Evolutionary conservation across 2,329 filamentous ascomycete species (phyloP), one percentile per base, ranked within the genome.

Genomic region (Knoxdaviesia proteae): DNA sequence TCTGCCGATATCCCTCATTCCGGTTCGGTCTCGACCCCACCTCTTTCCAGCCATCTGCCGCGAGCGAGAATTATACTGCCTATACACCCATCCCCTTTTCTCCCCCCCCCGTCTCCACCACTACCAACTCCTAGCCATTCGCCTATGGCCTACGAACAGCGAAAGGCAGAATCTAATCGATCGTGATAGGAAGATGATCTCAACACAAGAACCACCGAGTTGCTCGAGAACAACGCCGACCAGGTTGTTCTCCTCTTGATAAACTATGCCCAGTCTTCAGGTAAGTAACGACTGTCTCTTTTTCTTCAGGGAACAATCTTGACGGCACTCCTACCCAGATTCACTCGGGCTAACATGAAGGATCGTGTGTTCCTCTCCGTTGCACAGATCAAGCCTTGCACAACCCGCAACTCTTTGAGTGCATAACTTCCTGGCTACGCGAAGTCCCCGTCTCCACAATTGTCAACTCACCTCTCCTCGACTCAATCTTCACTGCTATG

Each of bases 391-490:
- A 74, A 40, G 86, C 88, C 30, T 73, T 84, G 6, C 80, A 78
- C 48, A 94, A 94, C 54, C 87, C 88, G 3, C 81, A 87, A 53
- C 70, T 98, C 40, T 77, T 96, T 57, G 84, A 94, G 53, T 96
- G 90, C 57, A 86, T 96, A 51, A 92, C 86, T 33, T 94, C 90
- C 3, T 98, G 90, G 90, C 71, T 96, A 50, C 76, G 86, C 51
- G 90, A 98, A 61, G 84, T 98, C 6, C 84, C 88, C 0, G 73
- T 93, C 40, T 70, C 69, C 48, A 78, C 82, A 47, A 76, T 98
- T 48, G 80, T 93, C 50, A 80, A 79, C 51, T 94, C 88, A 1
- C 80, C 87, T 6, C 67, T 98, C 9, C 68, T 98, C 50, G 74
- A 84, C 49, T 68, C 87, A 42, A 74, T 94, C 41, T 75, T 94